These are phyloP conservation scores for Discostella stelligeroides DNA, from an alignment of 108 stramenopile species.

Conservation along the genomic window DNA sequence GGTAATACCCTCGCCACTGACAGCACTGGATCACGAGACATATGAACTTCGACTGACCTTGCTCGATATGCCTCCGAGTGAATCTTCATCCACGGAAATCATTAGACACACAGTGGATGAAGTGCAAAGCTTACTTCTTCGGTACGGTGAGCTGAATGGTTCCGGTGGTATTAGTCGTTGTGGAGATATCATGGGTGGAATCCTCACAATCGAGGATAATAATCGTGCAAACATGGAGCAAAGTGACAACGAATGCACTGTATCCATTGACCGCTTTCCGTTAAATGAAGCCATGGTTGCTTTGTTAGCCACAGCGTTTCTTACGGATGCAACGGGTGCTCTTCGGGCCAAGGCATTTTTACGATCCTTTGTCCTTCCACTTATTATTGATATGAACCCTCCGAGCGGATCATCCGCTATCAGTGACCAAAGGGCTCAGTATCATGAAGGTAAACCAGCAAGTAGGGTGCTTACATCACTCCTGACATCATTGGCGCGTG, in stretches of 20 bases:
- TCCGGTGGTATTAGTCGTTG: constrained; percentile 34
- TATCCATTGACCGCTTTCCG: constrained; percentile 10
- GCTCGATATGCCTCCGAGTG: constrained; percentile 32
- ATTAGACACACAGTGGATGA: constrained; percentile 24
- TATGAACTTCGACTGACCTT: constrained; percentile 18
- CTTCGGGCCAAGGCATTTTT: constrained; percentile 41
- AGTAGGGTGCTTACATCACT: constrained; percentile 28
- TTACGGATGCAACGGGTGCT: constrained; percentile 39
- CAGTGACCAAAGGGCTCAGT: neutral
- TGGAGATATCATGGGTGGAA: constrained; percentile 31
- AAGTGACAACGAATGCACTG: neutral
- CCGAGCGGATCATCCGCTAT: neutral
- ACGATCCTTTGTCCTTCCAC: constrained; percentile 38
- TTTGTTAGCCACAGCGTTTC: constrained; percentile 16
- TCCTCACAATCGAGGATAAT: neutral
- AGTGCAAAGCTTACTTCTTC: constrained; percentile 19
- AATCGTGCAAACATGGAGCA: neutral
- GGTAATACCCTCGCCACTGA: neutral
- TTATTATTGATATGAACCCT: constrained; percentile 35
- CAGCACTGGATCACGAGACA: constrained; percentile 26
- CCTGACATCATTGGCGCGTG: constrained; percentile 23
- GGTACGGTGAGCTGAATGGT: constrained; percentile 38
- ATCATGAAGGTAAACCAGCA: constrained; percentile 28
- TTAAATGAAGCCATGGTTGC: constrained; percentile 37
- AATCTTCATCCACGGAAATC: constrained; percentile 30